Percentiles rank a stretch among this genome's conserved stretches.
Conservation (phyloP, 345 rosid genomes). For the Pistacia vera region DNA sequence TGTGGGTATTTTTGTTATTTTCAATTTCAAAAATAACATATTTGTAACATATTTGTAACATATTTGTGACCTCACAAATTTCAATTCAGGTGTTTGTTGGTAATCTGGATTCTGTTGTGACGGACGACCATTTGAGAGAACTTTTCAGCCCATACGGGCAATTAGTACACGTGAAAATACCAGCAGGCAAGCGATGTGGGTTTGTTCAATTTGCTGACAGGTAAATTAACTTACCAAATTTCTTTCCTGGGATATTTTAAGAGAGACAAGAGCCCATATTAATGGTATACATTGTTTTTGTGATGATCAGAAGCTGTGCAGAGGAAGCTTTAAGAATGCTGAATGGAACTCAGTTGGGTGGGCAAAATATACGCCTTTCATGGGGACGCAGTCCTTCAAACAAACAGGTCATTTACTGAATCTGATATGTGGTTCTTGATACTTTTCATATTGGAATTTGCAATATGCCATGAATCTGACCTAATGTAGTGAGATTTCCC, state of each 20-base stretch:
- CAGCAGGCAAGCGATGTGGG: constrained; percentile 80
- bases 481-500: neutral
- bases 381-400: constrained; percentile 93
- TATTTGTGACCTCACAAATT: constrained; percentile 18
- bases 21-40: neutral
- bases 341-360: constrained; percentile 73
- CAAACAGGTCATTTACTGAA: constrained; percentile 57
- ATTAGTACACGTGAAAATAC: constrained; percentile 82
- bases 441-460: neutral
- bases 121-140: constrained; percentile 74
- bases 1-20: constrained; percentile 51
- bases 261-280: neutral
- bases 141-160: constrained; percentile 83
- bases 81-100: constrained; percentile 81
- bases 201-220: constrained; percentile 89
- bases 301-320: constrained; percentile 65
- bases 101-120: constrained; percentile 70
- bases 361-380: constrained; percentile 83
- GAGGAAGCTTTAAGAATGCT: constrained; percentile 74
- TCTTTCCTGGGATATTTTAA: neutral
- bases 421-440: neutral
- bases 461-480: neutral
- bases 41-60: neutral
- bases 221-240: constrained; percentile 33
- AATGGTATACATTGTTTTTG: constrained; percentile 5